Base-by-base conservation (phyloP, 331 rosid genomes). In the Rhamnella rubrinervis region DNA sequence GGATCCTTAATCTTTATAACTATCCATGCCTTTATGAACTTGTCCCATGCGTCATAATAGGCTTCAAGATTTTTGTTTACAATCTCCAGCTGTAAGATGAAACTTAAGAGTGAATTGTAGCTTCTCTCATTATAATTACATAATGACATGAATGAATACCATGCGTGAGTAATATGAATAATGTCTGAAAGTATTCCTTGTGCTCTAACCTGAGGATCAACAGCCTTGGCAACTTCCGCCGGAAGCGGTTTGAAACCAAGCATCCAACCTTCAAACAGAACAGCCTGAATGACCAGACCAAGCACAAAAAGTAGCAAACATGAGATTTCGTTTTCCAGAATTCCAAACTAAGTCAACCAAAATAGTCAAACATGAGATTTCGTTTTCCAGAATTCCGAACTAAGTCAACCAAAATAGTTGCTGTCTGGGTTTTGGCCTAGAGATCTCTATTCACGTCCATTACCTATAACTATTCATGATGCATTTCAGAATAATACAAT, bases 241-340 rank as follows among this genome's bases (percentile, higher is more conserved):
- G 95, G 92, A 80, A 84, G 70, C 28, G 97, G 91, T 79, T 82
- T 87, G 89, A 91, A 95, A 59, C 98, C 98, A 67, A 95, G 96
- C 97, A 91, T 93, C 97, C 96, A 95, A 58, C 97, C 98, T 85
- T 95, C 98, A 50, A 91, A 85, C 70, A 93, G 73, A 82, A 95
- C 84, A 67, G 57, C 96, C 98, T 93, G 75, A 35, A 82, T 46
- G 55, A 67, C 77, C 84, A 84, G 73, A 61, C 58, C 55, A 74
- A 60, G 55, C 61, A 74, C 51, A 65, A 61, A 63, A 16, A 71
- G 25, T 21, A 40, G 59, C 25, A 39, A 61, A 31, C 60, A 25
- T 75, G 41, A 67, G 18, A 65, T 28, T 63, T 49, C 13, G 46
- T 39, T 46, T 66, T 25, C 55, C 64, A 47, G 20, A 14, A 5